phyloP scores from a whole-genome alignment of 208 protist genomes.

The Leishmania martiniquensis region DNA sequence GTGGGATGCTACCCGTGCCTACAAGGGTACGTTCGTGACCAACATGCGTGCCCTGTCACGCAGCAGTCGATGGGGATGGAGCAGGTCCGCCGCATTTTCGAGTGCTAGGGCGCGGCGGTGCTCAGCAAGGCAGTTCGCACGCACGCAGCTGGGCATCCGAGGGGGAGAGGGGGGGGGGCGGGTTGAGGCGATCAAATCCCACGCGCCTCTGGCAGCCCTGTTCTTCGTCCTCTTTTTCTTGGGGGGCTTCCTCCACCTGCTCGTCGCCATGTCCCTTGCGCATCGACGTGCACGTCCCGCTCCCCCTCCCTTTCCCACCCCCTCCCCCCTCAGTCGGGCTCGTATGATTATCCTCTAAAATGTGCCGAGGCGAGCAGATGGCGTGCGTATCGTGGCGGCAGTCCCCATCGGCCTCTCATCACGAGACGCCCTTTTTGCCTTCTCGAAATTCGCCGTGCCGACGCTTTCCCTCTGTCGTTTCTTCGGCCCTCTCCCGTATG shows the following conservation, averaged over 20 bases:
- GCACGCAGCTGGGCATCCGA: neutral
- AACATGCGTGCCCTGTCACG: constrained; percentile 68
- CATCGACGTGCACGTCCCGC: neutral
- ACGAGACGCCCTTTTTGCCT: no score
- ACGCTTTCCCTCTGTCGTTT: no score
- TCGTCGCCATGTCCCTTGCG: no score
- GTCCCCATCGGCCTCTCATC: neutral
- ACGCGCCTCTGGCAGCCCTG: neutral
- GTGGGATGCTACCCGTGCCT: constrained; percentile 89
- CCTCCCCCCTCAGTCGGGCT: neutral
- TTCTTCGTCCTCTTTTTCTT: neutral
- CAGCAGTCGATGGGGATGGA: constrained; percentile 42
- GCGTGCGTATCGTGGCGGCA: neutral
- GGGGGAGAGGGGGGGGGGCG: neutral
- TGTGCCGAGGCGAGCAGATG: no score
- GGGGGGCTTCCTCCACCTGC: no score
- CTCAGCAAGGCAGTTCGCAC: neutral
- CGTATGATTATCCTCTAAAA: neutral
- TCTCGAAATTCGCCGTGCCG: no score
- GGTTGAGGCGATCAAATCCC: neutral
- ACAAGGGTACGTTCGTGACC: constrained; percentile 44
- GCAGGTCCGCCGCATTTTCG: constrained; percentile 79
- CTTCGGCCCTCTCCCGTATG: no score
- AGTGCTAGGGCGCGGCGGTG: constrained; percentile 39
- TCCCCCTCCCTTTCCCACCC: no score